Base-by-base conservation (phyloP, 140 eudicot genomes). In the Bidens hawaiensis region DNA sequence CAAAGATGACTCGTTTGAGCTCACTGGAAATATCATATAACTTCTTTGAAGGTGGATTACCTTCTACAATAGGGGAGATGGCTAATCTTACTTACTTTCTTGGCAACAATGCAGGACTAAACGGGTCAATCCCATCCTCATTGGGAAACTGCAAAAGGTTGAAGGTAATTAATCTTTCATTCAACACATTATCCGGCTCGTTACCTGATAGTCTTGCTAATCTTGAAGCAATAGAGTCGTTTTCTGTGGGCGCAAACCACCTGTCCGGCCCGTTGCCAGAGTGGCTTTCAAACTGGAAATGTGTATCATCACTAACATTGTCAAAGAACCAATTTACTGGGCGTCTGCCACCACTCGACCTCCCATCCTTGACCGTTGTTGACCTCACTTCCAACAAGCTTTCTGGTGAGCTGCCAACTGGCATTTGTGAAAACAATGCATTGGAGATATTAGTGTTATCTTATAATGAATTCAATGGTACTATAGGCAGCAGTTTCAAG, bases 211-310 rank as follows among this genome's bases (percentile, higher is more conserved):
- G 60, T 56, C 89, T 91, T 58, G 74, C 85, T 16, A 77, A 63
- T 19, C 68, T 91, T 36, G 82, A 78, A 64, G 84, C 87, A 3
- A 65, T 91, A 21, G 71, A 74, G 31, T 82, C 95, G 6, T 52
- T 91, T 61, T 45, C 64, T 23, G 85, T 91, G 6, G 65, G 67
- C 56, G 79, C 95, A 18, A 91, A 91, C 66, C 80, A 18, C 45
- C 51, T 91, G 6, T 82, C 89, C 5, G 98, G 96, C 17, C 60
- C 76, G 3, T 7, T 91, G 10, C 98, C 96, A 0, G 33, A 62
- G 1, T 90, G 97, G 97, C 54, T 90, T 62, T 84, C 94, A 8
- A 78, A 91, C 36, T 91, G 94, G 91, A 84, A 69, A 72, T 60
- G 22, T 52, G 91, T 76, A 12, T 79, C 54, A 64, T 70, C 85